These are phyloP conservation scores for Petrea volubilis DNA, from an alignment of 257 asterid genomes.

Conservation along the genomic window DNA sequence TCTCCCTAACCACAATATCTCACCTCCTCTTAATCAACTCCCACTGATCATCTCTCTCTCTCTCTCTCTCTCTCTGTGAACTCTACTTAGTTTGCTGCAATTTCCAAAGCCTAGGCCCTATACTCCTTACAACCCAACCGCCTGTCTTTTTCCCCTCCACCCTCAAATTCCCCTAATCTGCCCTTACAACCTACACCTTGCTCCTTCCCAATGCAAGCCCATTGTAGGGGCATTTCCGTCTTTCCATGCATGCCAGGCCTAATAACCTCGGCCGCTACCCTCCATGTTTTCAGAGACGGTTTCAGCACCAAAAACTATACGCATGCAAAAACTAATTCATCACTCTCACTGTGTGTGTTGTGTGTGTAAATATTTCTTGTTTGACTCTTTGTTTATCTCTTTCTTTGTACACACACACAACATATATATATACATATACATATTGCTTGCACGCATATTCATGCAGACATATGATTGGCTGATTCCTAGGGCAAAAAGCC, in stretches of 20 bases:
- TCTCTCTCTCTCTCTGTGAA: slow-evolving; percentile 4
- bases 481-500: slow-evolving; percentile 30
- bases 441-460: slow-evolving; percentile 39
- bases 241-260: slow-evolving; percentile 45
- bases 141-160: slow-evolving; percentile 46
- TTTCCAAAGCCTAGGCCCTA: slow-evolving; percentile 84
- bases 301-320: slow-evolving; percentile 85
- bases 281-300: slow-evolving; percentile 88
- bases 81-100: slow-evolving; percentile 37
- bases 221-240: slow-evolving; percentile 58
- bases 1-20: no score
- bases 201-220: slow-evolving; percentile 65
- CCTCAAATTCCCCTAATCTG: slow-evolving; percentile 35
- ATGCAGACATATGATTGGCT: slow-evolving; percentile 47
- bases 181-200: slow-evolving; percentile 40
- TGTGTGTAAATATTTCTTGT: slow-evolving; percentile 31
- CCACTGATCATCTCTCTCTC: slow-evolving; percentile 20
- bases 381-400: slow-evolving; percentile 55
- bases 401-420: background rate
- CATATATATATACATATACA: background rate
- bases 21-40: slow-evolving; percentile 26
- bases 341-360: background rate
- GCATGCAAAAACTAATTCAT: slow-evolving; percentile 57
- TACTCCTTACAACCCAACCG: slow-evolving; percentile 55
- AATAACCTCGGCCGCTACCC: slow-evolving; percentile 60